A percentile compares a stretch with the other conserved stretches of the same genome.
Conservation (phyloP, 305 asterid genomes). For the Vinca major region DNA sequence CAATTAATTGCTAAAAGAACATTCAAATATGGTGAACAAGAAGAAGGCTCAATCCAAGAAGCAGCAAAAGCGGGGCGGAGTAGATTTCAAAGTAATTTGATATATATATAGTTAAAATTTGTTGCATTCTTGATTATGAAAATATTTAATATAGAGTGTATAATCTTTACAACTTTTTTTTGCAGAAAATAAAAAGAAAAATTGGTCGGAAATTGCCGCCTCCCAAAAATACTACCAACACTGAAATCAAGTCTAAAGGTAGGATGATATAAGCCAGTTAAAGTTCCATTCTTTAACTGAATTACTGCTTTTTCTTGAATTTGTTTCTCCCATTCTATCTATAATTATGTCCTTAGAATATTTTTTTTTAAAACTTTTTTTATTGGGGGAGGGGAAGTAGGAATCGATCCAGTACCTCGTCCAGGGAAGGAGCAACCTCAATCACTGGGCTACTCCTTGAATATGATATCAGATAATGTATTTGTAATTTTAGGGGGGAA, state of each 20-base stretch:
- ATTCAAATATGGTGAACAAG: slow-evolving; percentile 46
- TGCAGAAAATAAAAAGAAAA: slow-evolving; percentile 83
- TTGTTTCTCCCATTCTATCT: neutral
- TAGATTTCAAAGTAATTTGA: slow-evolving; percentile 64
- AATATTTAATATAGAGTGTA: neutral
- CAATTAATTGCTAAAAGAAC: no score
- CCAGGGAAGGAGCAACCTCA: no score
- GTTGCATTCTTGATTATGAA: neutral
- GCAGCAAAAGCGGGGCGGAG: slow-evolving; percentile 49
- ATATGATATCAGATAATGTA: neutral
- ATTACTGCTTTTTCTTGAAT: neutral
- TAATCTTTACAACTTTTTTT: neutral
- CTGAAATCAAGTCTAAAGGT: slow-evolving; percentile 70
- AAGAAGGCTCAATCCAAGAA: slow-evolving; percentile 57
- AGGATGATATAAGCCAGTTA: neutral
- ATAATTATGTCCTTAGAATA: neutral
- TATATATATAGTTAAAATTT: neutral
- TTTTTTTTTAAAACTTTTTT: no score
- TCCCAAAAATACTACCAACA: slow-evolving; percentile 78
- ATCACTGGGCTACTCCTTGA: no score
- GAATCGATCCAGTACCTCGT: no score
- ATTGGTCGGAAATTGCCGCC: slow-evolving; percentile 93
- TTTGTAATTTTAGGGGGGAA: no score
- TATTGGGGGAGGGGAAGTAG: no score
- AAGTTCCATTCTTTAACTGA: no score